These are phyloP conservation scores for Ascochyta clinopodiicola DNA, from an alignment of 2,329 filamentous ascomycete genomes.

Conservation along the genomic window DNA sequence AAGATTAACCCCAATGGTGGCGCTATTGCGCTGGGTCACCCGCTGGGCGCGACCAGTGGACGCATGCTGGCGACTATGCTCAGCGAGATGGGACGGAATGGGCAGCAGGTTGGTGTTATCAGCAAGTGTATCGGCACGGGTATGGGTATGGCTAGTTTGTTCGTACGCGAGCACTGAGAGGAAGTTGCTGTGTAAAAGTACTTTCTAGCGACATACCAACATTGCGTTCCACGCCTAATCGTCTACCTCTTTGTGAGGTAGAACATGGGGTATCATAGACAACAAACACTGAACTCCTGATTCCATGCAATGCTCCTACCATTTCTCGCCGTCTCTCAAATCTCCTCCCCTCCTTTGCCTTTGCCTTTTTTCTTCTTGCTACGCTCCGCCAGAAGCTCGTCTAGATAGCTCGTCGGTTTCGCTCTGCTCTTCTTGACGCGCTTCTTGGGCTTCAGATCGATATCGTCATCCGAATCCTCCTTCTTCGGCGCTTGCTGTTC, in stretches of 20 bases:
- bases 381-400: conserved; percentile 59
- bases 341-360: conserved; percentile 5
- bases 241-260: not conserved
- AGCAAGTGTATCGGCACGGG: conserved; percentile 77
- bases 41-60: conserved; percentile 85
- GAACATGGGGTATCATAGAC: conserved; percentile 9
- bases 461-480: conserved; percentile 10
- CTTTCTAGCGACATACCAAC: conserved; percentile 2
- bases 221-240: no score
- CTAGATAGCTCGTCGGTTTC: conserved; percentile 60
- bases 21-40: conserved; percentile 92
- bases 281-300: conserved; percentile 1
- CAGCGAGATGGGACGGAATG: conserved; percentile 69
- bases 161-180: conserved; percentile 46
- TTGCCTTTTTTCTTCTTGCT: conserved; percentile 58
- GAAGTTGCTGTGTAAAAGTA: not conserved
- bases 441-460: conserved; percentile 17
- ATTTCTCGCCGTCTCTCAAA: not conserved
- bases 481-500: conserved; percentile 2
- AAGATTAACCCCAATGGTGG: conserved; percentile 92
- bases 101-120: conserved; percentile 79
- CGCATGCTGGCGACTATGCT: conserved; percentile 80
- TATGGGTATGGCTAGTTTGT: conserved; percentile 62
- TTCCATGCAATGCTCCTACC: conserved; percentile 1
- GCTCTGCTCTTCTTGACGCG: conserved; percentile 26